These are phyloP conservation scores for Monosporascus sp. DNA, from an alignment of 2,329 filamentous ascomycete species.

Conservation along the genomic window DNA sequence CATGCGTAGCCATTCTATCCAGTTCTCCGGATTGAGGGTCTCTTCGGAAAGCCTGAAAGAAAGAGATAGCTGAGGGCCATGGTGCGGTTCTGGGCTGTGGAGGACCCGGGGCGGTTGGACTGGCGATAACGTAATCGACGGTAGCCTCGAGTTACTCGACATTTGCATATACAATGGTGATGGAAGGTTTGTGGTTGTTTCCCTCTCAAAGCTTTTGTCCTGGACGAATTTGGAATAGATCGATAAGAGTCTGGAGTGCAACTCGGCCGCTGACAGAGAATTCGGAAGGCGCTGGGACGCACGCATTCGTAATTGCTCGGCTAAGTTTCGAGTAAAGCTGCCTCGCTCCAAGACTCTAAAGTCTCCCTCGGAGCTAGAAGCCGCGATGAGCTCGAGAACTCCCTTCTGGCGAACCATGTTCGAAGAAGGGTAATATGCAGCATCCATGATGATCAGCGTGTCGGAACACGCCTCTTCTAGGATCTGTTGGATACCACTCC, in stretches of 20 bases:
- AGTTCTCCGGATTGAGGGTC: constrained; percentile 45
- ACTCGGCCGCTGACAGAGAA: constrained; percentile 46
- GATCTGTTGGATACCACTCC: constrained; percentile 51
- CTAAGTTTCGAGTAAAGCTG: constrained; percentile 47
- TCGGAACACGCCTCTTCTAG: constrained; percentile 52
- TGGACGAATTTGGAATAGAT: constrained; percentile 47
- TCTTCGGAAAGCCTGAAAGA: constrained; percentile 48
- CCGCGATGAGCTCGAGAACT: constrained; percentile 52
- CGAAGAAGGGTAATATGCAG: constrained; percentile 51
- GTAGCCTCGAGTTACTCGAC: constrained; percentile 46
- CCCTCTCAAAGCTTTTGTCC: constrained; percentile 43
- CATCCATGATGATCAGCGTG: constrained; percentile 54
- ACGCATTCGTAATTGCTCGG: constrained; percentile 44
- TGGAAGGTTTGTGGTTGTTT: constrained; percentile 43
- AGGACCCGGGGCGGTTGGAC: constrained; percentile 36
- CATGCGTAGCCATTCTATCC: constrained; percentile 54
- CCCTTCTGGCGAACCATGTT: constrained; percentile 47
- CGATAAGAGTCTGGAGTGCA: constrained; percentile 49
- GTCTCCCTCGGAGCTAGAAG: constrained; percentile 49
- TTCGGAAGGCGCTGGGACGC: constrained; percentile 37
- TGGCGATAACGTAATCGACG: constrained; percentile 52
- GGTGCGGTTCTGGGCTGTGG: constrained; percentile 32
- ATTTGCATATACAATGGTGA: constrained; percentile 53
- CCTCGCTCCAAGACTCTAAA: constrained; percentile 41
- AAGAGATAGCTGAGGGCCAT: constrained; percentile 42